Base-by-base conservation (phyloP, 495 filamentous ascomycete species). In the Glarea lozoyensis region DNA sequence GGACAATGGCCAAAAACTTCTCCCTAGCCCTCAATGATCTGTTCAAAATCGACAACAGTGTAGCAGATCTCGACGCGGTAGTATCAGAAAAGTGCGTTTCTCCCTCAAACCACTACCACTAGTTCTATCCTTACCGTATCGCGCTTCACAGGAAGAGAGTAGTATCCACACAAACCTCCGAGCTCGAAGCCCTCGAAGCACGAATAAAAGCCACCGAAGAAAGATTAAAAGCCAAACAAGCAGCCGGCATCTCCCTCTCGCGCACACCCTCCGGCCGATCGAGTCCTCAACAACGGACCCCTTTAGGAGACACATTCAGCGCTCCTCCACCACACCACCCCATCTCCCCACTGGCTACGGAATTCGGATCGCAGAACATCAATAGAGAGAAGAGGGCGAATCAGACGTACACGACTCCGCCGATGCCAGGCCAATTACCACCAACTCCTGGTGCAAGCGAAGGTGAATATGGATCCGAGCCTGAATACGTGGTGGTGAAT, bases 1-100 rank as follows among this genome's bases (percentile, higher is more conserved):
- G 89, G 45, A 90, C 85, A 42, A 79, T 94, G 60, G 89, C 88
- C 18, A 81, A 82, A 43, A 82, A 79, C 43, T 96, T 97, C 69
- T 87, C 86, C 22, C 67, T 80, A 18, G 84, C 85, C 56, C 72
- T 97, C 41, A 84, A 93, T 65, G 84, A 88, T 60, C 81, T 88
- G 48, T 97, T 97, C 61, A 74, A 80, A 51, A 79, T 92, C 53
- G 83, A 94, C 51, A 84, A 81, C 55, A 78, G 78, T 50, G 65
- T 95, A 46, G 78, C 84, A 53, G 74, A 85, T 45, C 72, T 97
- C 17, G 76, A 82, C 43, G 73, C 82, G 53, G 77, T 79, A 42
- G 77, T 94, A 32, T 79, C 93, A 58, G 78, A 86, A 60, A 90
- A 89, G 89, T 97, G 72, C 58, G 81, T 68, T 39, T 44, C 24